Evolutionary conservation across 2,329 filamentous ascomycete genomes (phyloP).

Genomic region (Fusarium nygamai): DNA sequence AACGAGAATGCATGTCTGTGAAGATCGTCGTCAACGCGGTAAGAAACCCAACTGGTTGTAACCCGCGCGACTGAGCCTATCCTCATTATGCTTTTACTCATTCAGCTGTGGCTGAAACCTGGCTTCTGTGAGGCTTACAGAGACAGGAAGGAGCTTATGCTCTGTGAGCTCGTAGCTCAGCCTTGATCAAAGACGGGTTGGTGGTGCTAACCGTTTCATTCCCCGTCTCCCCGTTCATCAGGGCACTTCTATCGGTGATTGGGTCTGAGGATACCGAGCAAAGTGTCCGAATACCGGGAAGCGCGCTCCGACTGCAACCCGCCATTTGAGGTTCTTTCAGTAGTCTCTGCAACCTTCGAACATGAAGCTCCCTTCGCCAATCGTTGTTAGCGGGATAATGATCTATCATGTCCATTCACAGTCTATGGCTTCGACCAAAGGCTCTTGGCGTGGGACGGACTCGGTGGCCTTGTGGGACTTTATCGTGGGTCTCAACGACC

Average conservation of each 20-base stretch:
- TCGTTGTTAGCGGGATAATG: background rate
- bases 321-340: background rate
- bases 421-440: slow-evolving; percentile 16
- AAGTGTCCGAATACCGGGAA: background rate
- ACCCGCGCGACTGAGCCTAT: slow-evolving; percentile 1
- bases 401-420: slow-evolving; percentile 24
- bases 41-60: background rate
- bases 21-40: background rate
- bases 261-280: background rate
- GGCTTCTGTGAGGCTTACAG: background rate
- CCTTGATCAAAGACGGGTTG: background rate
- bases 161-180: background rate
- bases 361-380: slow-evolving; percentile 4
- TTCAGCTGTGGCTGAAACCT: slow-evolving; percentile 30
- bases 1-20: background rate
- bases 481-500: slow-evolving; percentile 7
- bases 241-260: background rate
- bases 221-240: background rate
- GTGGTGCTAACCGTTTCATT: slow-evolving; percentile 10
- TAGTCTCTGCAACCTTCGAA: background rate
- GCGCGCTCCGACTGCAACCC: slow-evolving; percentile 9
- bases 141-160: background rate
- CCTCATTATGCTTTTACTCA: slow-evolving; percentile 1
- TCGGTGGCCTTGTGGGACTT: slow-evolving; percentile 18
- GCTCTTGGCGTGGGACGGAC: slow-evolving; percentile 25